Base-by-base conservation (phyloP, 2,329 filamentous ascomycete species). In the Fusarium sp. region DNA sequence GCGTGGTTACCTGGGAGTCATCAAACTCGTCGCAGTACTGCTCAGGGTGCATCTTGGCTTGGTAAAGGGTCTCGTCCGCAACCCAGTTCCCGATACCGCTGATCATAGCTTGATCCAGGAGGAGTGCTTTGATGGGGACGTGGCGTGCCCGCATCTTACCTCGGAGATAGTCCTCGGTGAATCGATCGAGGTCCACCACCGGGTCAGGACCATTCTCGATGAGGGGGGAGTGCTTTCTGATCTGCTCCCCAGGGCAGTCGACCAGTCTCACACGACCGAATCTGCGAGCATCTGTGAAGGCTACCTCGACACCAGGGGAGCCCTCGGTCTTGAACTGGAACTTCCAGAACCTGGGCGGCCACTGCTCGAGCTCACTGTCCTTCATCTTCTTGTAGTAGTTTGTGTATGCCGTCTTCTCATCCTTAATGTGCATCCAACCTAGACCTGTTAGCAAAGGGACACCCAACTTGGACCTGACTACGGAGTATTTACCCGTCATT, bases 31-130 rank as follows among this genome's bases (percentile, higher is more conserved):
- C 92, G 83, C 93, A 94, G 83, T 97, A 97, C 80, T 98, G 94
- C 81, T 98, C 96, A 0, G 96, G 96, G 76, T 99, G 96, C 18
- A 98, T 88, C 59, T 89, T 91, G 6, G 96, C 93, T 76, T 98
- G 92, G 79, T 95, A 99, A 61, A 99, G 86, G 8, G 98, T 92
- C 82, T 99, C 96, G 80, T 99, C 96, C 1, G 93, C 95, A 63
- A 99, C 96, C 96, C 96, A 99, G 80, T 98, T 98, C 0, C 96
- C 96, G 71, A 99, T 94, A 9, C 96, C 96, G 78, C 93, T 96
- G 70, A 98, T 93, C 80, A 93, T 93, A 20, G 91, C 88, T 82
- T 99, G 96, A 80, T 98, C 94, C 5, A 98, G 87, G 14, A 99
- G 85, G 22, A 98, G 86, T 0, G 95, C 94, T 81, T 98, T 98